These are phyloP conservation scores for Ceratobasidium sp. DNA, from an alignment of 1,284 basidiomycete species.

Conservation along the genomic window DNA sequence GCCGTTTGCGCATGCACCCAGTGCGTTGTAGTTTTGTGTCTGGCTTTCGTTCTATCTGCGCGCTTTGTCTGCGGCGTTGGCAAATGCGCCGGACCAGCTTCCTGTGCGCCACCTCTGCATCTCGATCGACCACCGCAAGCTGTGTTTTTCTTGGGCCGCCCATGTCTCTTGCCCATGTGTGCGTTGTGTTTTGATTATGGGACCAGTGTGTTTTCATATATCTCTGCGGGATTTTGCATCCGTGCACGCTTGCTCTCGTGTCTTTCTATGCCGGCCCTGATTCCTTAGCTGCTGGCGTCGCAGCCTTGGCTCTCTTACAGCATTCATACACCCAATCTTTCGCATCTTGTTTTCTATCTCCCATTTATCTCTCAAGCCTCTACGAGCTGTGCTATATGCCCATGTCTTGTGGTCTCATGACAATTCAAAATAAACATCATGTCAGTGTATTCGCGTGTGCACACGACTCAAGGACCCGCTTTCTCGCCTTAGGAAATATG, in stretches of 20 bases:
- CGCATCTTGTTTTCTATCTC: slow-evolving; percentile 33
- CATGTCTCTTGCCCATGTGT: neutral
- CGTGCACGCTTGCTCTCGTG: slow-evolving; percentile 44
- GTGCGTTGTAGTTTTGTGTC: too few relatives aligned
- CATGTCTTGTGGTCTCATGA: neutral
- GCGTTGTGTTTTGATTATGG: slow-evolving; percentile 39
- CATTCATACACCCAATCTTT: slow-evolving; percentile 36
- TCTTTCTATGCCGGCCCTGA: slow-evolving; percentile 35
- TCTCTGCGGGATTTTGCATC: slow-evolving; percentile 22
- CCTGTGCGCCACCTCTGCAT: too few relatives aligned
- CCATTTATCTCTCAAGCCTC: neutral
- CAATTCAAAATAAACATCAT: slow-evolving; percentile 18
- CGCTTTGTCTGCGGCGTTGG: too few relatives aligned
- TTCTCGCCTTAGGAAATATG: too few relatives aligned
- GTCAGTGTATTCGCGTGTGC: slow-evolving; percentile 20
- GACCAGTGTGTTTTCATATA: slow-evolving; percentile 24
- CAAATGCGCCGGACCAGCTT: too few relatives aligned
- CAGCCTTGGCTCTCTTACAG: slow-evolving; percentile 9
- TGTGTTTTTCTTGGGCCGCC: slow-evolving; percentile 42
- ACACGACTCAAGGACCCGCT: too few relatives aligned
- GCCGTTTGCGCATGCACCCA: too few relatives aligned
- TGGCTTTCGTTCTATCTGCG: too few relatives aligned
- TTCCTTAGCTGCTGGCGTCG: slow-evolving; percentile 44
- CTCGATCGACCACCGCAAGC: slow-evolving; percentile 20
- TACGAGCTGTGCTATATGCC: neutral